Conservation (phyloP, 202 grass and related monocot genomes). For the Elaeis oleifera region DNA sequence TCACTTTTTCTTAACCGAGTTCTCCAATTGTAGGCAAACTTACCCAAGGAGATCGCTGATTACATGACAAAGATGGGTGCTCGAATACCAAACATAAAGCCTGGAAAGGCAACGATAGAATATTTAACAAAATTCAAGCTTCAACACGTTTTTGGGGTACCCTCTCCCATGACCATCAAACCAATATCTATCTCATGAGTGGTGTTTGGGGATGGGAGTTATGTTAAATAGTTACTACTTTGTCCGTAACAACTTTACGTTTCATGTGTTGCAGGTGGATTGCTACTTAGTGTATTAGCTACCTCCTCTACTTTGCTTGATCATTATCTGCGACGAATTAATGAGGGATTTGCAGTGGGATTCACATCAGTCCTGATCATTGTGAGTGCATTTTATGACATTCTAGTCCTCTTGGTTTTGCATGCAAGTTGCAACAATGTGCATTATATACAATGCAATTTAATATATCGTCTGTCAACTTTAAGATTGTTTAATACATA, state of each 20-base stretch:
- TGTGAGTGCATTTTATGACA: slow-evolving; percentile 55
- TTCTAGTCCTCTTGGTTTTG: not conserved
- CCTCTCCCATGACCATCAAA: slow-evolving; percentile 5
- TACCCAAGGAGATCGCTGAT: slow-evolving; percentile 94
- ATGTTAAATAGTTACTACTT: slow-evolving; percentile 5
- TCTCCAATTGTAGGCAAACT: slow-evolving; percentile 52
- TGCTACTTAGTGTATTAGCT: slow-evolving; percentile 73
- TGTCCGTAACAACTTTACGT: slow-evolving; percentile 2
- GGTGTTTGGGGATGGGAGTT: no score
- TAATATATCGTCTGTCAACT: no score
- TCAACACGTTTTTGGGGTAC: slow-evolving; percentile 96
- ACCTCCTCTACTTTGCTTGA: slow-evolving; percentile 94
- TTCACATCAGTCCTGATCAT: slow-evolving; percentile 96
- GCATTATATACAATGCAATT: no score
- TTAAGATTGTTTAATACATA: no score
- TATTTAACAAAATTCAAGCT: slow-evolving; percentile 94
- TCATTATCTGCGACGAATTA: slow-evolving; percentile 73
- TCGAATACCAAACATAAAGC: slow-evolving; percentile 82
- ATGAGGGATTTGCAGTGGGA: slow-evolving; percentile 75
- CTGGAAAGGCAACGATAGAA: slow-evolving; percentile 84
- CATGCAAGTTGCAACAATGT: no score
- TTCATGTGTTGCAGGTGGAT: slow-evolving; percentile 49
- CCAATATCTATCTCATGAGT: no score
- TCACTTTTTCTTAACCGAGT: no score
- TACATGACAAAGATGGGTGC: slow-evolving; percentile 98